Evolutionary conservation across 2,329 filamentous ascomycete species (phyloP).

Genomic region (Ustulina deusta): DNA sequence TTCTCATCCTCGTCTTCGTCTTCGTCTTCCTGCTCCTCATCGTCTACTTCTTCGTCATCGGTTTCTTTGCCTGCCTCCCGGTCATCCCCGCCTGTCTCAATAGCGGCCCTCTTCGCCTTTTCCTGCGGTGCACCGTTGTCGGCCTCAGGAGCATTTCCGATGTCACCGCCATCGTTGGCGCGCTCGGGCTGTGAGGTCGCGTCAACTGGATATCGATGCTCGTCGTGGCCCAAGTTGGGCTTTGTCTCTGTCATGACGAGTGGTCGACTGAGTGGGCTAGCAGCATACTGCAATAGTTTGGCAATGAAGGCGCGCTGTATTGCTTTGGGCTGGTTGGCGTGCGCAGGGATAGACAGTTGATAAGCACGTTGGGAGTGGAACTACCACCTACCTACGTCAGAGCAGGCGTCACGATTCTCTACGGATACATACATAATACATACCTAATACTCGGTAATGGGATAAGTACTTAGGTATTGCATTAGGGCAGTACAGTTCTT

Average conservation of each 20-base stretch:
- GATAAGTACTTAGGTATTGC: too few species aligned
- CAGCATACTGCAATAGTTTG: constrained; percentile 46
- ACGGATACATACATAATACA: not conserved
- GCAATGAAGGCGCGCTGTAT: constrained; percentile 26
- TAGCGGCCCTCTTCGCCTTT: constrained; percentile 31
- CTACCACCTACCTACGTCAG: constrained; percentile 49
- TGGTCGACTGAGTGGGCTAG: constrained; percentile 39
- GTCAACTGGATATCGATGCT: constrained; percentile 33
- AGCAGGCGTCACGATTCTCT: constrained; percentile 22
- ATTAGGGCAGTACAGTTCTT: not conserved
- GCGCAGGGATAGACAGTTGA: not conserved
- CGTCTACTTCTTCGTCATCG: constrained; percentile 55
- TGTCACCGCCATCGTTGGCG: not conserved
- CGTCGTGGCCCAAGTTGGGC: constrained; percentile 50
- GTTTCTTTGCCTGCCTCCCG: constrained; percentile 57
- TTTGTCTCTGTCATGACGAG: constrained; percentile 59
- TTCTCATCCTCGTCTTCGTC: constrained; percentile 63
- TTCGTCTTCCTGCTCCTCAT: constrained; percentile 71
- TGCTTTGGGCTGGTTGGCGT: constrained; percentile 9
- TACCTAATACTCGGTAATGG: not conserved
- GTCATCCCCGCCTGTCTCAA: constrained; percentile 28
- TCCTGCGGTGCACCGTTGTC: constrained; percentile 1
- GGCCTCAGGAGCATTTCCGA: constrained; percentile 34
- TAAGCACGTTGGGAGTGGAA: constrained; percentile 18
- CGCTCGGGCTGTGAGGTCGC: constrained; percentile 17